Evolutionary conservation across 2,329 filamentous ascomycete species (phyloP).

Genomic region (Mariannaea sp.): DNA sequence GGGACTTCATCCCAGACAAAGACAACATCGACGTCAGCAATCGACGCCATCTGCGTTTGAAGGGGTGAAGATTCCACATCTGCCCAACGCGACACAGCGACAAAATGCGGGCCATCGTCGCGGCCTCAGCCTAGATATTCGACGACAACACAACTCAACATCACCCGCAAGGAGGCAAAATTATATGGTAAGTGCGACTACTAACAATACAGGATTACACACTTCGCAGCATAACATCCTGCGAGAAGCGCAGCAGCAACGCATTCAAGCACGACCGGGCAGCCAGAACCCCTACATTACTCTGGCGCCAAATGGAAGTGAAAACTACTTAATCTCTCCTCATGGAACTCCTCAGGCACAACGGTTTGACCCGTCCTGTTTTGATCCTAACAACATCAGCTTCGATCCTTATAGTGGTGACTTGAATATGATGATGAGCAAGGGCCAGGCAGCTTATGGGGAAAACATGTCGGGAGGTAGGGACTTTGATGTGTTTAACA

Average conservation of each 20-base stretch:
- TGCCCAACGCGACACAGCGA: slow-evolving; percentile 58
- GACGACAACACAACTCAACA: slow-evolving; percentile 56
- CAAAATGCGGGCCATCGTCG: slow-evolving; percentile 68
- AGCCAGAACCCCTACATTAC: slow-evolving; percentile 44
- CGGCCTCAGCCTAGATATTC: slow-evolving; percentile 82
- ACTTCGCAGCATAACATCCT: slow-evolving; percentile 72
- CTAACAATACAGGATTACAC: slow-evolving; percentile 61
- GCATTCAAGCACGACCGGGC: slow-evolving; percentile 77
- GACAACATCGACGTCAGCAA: slow-evolving; percentile 78
- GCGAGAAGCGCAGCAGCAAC: slow-evolving; percentile 90
- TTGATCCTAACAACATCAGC: slow-evolving; percentile 49
- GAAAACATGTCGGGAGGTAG: slow-evolving; percentile 49
- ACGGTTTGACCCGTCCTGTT: slow-evolving; percentile 56
- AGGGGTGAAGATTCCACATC: slow-evolving; percentile 69
- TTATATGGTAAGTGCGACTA: slow-evolving; percentile 56
- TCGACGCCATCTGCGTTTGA: slow-evolving; percentile 83
- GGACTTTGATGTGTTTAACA: slow-evolving; percentile 57
- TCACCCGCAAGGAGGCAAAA: slow-evolving; percentile 39
- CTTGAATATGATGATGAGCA: slow-evolving; percentile 53
- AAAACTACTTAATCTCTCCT: slow-evolving; percentile 63
- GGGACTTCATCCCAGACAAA: slow-evolving; percentile 66
- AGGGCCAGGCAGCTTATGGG: slow-evolving; percentile 51
- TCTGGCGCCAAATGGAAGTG: slow-evolving; percentile 47
- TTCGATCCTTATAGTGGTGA: slow-evolving; percentile 54
- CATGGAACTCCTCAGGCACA: slow-evolving; percentile 59